Evolutionary conservation across 202 grass and related monocot species (phyloP).

Genomic region (Musa balbisiana): DNA sequence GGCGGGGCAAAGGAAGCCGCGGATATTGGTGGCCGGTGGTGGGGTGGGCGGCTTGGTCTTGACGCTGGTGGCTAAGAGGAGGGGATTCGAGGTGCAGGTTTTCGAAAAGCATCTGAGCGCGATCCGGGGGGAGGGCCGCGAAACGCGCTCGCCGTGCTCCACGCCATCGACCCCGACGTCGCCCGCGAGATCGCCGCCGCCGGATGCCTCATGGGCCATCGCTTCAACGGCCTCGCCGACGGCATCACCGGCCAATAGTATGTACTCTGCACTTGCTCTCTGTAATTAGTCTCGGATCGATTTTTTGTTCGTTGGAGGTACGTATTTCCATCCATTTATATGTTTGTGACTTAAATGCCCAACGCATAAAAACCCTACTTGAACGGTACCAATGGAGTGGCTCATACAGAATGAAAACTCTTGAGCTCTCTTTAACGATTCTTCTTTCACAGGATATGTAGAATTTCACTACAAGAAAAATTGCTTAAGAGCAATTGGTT

Average conservation of each 20-base stretch:
- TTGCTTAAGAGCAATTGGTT: not conserved
- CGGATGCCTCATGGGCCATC: not conserved
- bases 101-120: constrained; percentile 5
- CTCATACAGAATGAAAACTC: no score
- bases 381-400: no score
- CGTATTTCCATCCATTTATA: not conserved
- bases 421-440: not conserved
- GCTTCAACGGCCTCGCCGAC: not conserved
- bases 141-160: not conserved
- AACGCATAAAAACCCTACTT: no score
- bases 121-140: not conserved
- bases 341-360: no score
- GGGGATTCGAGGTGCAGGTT: not conserved
- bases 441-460: not conserved
- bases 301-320: not conserved
- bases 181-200: not conserved
- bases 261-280: not conserved
- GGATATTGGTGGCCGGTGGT: not conserved
- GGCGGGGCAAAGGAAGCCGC: not conserved
- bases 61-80: not conserved
- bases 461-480: not conserved
- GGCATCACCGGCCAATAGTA: constrained; percentile 1
- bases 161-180: constrained; percentile 9
- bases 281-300: not conserved
- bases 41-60: not conserved